These are phyloP conservation scores for Coemansia sp. DNA, from an alignment of 192 early-diverging fungal genomes.

Conservation along the genomic window DNA sequence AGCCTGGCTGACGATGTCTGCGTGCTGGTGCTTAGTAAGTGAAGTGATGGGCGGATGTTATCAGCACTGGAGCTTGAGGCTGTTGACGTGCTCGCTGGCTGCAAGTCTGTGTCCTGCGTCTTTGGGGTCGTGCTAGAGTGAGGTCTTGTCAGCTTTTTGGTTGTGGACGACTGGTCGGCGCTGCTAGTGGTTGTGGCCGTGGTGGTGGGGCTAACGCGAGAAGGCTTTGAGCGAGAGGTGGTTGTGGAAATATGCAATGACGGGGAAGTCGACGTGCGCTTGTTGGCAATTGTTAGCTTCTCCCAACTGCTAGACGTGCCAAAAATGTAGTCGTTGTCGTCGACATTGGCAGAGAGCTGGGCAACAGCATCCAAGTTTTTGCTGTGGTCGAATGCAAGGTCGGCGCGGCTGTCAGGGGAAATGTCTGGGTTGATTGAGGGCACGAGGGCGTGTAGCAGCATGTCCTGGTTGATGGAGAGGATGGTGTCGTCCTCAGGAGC, in stretches of 20 bases:
- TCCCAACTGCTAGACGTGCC: slow-evolving; percentile 2
- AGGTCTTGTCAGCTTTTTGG: not conserved
- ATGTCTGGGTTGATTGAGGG: not conserved
- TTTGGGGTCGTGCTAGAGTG: not conserved
- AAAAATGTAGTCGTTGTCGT: not conserved
- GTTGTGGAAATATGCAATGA: not conserved
- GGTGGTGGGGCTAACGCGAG: not conserved
- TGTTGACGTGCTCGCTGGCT: not conserved
- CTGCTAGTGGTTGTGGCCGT: not conserved
- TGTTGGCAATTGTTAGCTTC: not conserved
- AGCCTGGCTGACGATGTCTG: not conserved
- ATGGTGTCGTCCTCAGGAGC: slow-evolving; percentile 7
- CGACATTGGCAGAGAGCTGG: slow-evolving; percentile 6
- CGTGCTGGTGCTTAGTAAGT: not conserved
- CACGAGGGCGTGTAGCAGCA: slow-evolving; percentile 22
- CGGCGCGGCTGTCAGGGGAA: not conserved
- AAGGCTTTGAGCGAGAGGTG: not conserved
- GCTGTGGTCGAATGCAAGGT: slow-evolving; percentile 11
- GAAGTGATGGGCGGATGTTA: not conserved
- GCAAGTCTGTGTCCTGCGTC: not conserved
- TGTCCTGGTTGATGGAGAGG: slow-evolving; percentile 33
- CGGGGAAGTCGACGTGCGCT: not conserved
- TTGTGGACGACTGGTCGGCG: not conserved
- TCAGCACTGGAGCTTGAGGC: not conserved
- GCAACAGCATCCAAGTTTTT: slow-evolving; percentile 10